A percentile compares a stretch with the other conserved stretches of the same genome.
phyloP scores from a whole-genome alignment of 1,139 yeast genomes.

The Taphrina wiesneri region DNA sequence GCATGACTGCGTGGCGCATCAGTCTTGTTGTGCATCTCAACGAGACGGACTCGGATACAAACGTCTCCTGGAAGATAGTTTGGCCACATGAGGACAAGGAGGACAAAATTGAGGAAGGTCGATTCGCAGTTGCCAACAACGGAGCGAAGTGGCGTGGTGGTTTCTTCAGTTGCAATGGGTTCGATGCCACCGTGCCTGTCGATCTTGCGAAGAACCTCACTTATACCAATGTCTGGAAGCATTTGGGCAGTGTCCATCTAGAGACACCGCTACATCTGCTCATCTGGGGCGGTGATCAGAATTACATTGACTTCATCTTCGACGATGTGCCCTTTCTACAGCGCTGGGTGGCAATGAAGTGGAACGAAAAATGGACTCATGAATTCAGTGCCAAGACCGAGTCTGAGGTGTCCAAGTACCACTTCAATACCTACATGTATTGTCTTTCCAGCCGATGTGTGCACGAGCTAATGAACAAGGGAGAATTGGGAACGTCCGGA shows the following conservation, averaged over 20 bases:
- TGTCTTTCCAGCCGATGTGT: background rate
- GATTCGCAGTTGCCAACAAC: constrained; percentile 18
- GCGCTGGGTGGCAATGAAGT: constrained; percentile 31
- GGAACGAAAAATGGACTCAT: constrained; percentile 28
- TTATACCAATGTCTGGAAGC: constrained; percentile 29
- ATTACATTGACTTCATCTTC: constrained; percentile 21
- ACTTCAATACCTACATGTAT: constrained; percentile 15
- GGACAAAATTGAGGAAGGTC: constrained; percentile 20
- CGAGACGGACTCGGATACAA: constrained; percentile 10
- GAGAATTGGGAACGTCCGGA: constrained; percentile 34
- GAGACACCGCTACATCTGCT: constrained; percentile 20
- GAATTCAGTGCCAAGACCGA: constrained; percentile 29
- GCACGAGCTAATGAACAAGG: background rate
- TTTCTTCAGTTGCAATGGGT: constrained; percentile 32
- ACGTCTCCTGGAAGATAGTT: constrained; percentile 13
- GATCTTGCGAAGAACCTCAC: constrained; percentile 23
- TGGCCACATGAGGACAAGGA: constrained; percentile 32
- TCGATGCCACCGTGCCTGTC: constrained; percentile 29
- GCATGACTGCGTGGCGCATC: constrained; percentile 29
- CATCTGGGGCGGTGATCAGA: constrained; percentile 30
- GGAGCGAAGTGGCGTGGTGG: constrained; percentile 29
- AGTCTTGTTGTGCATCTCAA: constrained; percentile 6
- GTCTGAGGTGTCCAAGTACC: constrained; percentile 23
- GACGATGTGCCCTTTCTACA: constrained; percentile 28
- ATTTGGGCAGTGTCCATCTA: constrained; percentile 28